Conservation (phyloP, 1,284 basidiomycete species). For the Puccinia hordei region DNA sequence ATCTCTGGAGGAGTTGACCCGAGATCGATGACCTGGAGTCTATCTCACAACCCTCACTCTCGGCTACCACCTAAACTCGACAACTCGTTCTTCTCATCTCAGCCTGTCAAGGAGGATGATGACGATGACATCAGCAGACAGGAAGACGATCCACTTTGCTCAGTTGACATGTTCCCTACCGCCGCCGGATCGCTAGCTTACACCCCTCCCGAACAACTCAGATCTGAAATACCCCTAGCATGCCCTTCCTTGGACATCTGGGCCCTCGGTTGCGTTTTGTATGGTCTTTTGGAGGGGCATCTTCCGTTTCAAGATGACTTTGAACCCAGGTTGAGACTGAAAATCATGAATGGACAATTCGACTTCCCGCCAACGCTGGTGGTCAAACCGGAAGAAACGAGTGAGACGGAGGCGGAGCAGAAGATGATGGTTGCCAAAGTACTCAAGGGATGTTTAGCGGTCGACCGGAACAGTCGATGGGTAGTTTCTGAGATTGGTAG, state of each 20-base stretch:
- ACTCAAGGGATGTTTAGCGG: slow-evolving; percentile 35
- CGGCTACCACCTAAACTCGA: not conserved
- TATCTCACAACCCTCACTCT: not conserved
- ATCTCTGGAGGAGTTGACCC: not conserved
- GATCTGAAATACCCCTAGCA: slow-evolving; percentile 62
- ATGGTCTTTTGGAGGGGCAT: slow-evolving; percentile 74
- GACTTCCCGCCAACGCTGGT: slow-evolving; percentile 57
- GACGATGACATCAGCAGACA: slow-evolving; percentile 19
- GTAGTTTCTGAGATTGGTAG: slow-evolving; percentile 27
- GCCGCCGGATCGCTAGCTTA: slow-evolving; percentile 84
- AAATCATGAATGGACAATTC: slow-evolving; percentile 77
- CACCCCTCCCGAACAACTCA: slow-evolving; percentile 76
- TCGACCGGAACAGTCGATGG: slow-evolving; percentile 27
- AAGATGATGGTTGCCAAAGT: slow-evolving; percentile 29
- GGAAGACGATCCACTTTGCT: slow-evolving; percentile 54
- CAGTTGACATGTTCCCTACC: slow-evolving; percentile 62
- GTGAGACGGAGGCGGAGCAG: not conserved
- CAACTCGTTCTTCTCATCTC: slow-evolving; percentile 9
- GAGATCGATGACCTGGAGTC: not conserved
- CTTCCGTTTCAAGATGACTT: slow-evolving; percentile 83
- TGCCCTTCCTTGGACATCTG: slow-evolving; percentile 76
- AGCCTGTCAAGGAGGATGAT: slow-evolving; percentile 16
- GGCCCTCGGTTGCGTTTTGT: slow-evolving; percentile 85
- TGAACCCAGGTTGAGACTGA: slow-evolving; percentile 84
- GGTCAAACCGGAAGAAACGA: not conserved